phyloP scores from a whole-genome alignment of 208 protist species.

The Trypanosoma congolense region DNA sequence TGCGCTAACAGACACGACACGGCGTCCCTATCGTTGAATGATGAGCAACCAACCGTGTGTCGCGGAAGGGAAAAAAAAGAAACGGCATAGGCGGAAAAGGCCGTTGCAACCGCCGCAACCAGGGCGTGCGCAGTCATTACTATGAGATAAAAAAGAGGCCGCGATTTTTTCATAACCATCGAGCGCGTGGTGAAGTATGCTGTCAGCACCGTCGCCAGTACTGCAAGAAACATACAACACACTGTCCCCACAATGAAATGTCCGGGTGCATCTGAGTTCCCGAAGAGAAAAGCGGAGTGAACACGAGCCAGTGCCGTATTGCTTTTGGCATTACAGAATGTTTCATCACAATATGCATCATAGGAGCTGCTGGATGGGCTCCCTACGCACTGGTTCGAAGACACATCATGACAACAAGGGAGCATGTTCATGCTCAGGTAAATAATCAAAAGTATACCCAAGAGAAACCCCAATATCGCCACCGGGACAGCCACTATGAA shows the following conservation, averaged over 20 bases:
- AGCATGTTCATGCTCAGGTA: slow-evolving; percentile 25
- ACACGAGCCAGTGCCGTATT: slow-evolving; percentile 8
- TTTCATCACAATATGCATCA: neutral
- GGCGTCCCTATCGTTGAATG: slow-evolving; percentile 10
- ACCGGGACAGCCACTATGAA: slow-evolving; percentile 36
- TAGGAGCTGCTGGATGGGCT: neutral
- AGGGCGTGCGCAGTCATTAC: slow-evolving; percentile 37
- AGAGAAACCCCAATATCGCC: slow-evolving; percentile 29
- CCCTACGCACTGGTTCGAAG: slow-evolving; percentile 14
- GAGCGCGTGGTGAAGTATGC: slow-evolving; percentile 58
- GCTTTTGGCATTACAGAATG: slow-evolving; percentile 9
- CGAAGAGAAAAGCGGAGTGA: slow-evolving; percentile 13
- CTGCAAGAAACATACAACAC: slow-evolving; percentile 36
- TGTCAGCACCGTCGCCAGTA: slow-evolving; percentile 27
- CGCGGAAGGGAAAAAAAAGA: slow-evolving; percentile 20
- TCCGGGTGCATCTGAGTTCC: slow-evolving; percentile 5
- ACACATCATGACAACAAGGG: slow-evolving; percentile 23
- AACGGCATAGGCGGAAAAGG: slow-evolving; percentile 48
- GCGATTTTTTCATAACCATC: slow-evolving; percentile 31
- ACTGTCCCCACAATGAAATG: slow-evolving; percentile 30
- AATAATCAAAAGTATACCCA: slow-evolving; percentile 43
- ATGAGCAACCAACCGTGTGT: slow-evolving; percentile 27
- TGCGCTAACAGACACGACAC: slow-evolving; percentile 20
- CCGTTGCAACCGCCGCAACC: slow-evolving; percentile 29
- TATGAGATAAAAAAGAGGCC: slow-evolving; percentile 44